Evolutionary conservation across 331 rosid species (phyloP).

Genomic region (Malus hybrid): DNA sequence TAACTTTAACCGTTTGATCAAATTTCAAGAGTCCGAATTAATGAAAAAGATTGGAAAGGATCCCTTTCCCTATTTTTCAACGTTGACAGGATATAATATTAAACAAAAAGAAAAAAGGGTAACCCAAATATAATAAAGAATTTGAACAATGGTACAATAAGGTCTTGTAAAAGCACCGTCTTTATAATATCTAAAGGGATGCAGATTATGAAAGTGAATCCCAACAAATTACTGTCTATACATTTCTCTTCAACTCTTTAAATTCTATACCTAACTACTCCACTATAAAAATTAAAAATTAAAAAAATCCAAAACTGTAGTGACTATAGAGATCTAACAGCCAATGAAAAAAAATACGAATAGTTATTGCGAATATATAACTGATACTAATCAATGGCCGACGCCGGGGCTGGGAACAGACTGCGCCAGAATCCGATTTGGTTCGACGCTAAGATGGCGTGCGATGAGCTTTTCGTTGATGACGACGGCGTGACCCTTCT

Average conservation of each 20-base stretch:
- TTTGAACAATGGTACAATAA: not conserved
- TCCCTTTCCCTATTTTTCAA: not conserved
- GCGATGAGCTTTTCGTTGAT: slow-evolving; percentile 53
- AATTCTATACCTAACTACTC: not conserved
- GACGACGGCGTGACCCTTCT: slow-evolving; percentile 50
- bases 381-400: slow-evolving; percentile 42
- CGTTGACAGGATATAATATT: not conserved
- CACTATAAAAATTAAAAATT: too few species aligned
- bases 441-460: slow-evolving; percentile 42
- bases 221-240: not conserved
- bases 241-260: not conserved
- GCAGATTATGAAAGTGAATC: not conserved
- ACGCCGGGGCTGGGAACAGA: slow-evolving; percentile 94
- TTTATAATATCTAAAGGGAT: not conserved
- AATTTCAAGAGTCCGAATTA: too few species aligned
- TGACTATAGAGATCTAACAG: not conserved
- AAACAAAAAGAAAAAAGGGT: not conserved
- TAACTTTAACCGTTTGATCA: too few species aligned
- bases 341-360: not conserved
- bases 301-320: slow-evolving; percentile 7
- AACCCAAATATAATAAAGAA: not conserved
- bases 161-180: not conserved
- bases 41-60: too few species aligned
- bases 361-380: not conserved
- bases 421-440: slow-evolving; percentile 30